Percentiles rank a stretch among this genome's conserved stretches.
Conservation (phyloP, 805 yeast species). For the Pichia membranifaciens region DNA sequence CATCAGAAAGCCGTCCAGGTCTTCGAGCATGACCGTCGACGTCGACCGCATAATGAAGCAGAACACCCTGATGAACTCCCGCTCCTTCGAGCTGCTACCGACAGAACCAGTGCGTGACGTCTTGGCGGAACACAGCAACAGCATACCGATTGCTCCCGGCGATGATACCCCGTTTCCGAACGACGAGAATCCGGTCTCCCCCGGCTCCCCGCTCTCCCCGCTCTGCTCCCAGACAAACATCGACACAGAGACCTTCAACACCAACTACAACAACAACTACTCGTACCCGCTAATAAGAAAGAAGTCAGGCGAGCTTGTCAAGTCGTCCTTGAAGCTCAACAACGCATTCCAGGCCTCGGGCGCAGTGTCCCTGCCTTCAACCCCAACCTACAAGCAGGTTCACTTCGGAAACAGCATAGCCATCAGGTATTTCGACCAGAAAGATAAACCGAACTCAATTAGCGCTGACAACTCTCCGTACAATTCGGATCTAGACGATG, state of each 20-base stretch:
- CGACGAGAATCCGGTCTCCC: background rate
- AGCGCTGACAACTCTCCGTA: constrained; percentile 60
- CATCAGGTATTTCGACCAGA: constrained; percentile 64
- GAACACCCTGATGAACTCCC: constrained; percentile 28
- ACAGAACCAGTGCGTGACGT: background rate
- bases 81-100: constrained; percentile 3
- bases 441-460: constrained; percentile 73
- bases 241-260: background rate
- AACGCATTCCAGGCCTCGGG: constrained; percentile 14
- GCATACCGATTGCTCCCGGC: too few species aligned
- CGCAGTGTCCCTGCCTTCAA: constrained; percentile 41
- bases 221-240: background rate
- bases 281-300: constrained; percentile 55
- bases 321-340: constrained; percentile 58
- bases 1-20: constrained; percentile 29
- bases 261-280: background rate
- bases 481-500: constrained; percentile 27
- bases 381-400: constrained; percentile 66
- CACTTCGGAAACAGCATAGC: constrained; percentile 78
- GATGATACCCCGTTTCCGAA: background rate
- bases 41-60: constrained; percentile 26
- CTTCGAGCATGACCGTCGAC: constrained; percentile 20
- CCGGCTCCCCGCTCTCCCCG: background rate
- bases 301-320: constrained; percentile 83
- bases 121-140: too few species aligned